Base-by-base conservation (phyloP, 2,329 filamentous ascomycete genomes). In the Coniochaeta ligniaria region DNA sequence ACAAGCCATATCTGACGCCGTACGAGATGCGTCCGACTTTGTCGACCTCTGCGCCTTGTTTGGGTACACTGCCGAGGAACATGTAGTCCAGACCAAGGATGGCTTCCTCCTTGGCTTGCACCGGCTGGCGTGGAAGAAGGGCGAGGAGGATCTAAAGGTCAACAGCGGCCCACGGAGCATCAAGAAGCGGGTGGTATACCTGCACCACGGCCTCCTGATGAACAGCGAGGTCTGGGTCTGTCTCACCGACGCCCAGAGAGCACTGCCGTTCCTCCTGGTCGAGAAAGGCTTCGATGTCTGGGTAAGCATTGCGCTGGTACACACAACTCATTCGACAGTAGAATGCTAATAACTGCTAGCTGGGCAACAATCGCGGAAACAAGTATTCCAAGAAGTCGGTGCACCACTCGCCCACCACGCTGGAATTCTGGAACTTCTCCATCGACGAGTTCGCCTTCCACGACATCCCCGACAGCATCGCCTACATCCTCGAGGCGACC, bases 221-320 rank as follows among this genome's bases (percentile, higher is more conserved):
- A 98, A 97, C 75, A 96, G 92, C 68, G 95, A 99, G 74, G 94
- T 99, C 36, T 99, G 95, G 95, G 91, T 98, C 9, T 96, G 92
- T 70, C 77, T 94, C 71, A 96, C 94, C 0, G 91, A 97, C 66
- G 87, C 88, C 66, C 84, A 96, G 73, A 84, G 93, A 66, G 94
- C 90, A 66, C 79, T 99, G 43, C 92, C 95, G 0, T 98, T 99
- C 71, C 84, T 90, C 66, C 80, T 99, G 50, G 92, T 96, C 0
- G 92, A 97, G 69, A 84, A 85, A 69, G 95, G 95, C 2, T 99
- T 96, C 68, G 95, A 99, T 78, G 94, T 98, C 65, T 99, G 95
- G 91, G 87, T 90, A 75, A 68, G 84, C 24, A 26, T 38, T 31
- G 47, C 22, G 22, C 22, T n/a, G n/a, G n/a, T n/a, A n/a, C n/a